Evolutionary conservation across 2,329 filamentous ascomycete species (phyloP), one percentile per base, ranked within the genome.

Genomic region (Pyrenophora seminiperda): DNA sequence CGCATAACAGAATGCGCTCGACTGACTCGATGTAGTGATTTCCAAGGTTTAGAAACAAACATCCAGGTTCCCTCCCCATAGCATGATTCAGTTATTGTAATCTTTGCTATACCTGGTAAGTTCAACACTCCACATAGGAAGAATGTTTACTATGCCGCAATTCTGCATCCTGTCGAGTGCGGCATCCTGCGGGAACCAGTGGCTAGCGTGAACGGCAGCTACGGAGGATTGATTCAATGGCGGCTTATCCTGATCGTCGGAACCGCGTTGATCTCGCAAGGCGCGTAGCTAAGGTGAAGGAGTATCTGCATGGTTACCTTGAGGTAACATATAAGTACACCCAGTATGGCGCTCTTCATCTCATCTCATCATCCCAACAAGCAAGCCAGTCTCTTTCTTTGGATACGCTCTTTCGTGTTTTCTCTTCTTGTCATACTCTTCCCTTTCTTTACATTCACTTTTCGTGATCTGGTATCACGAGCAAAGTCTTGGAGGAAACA

Each of bases 41-140:
- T n/a, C n/a, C n/a, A n/a, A n/a, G n/a, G n/a, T 56, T 61, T 61
- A 53, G 56, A 66, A 63, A 63, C 61, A 27, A 27, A 3, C 13
- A 27, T 10, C 24, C 9, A 13, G 24, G 10, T 11, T 10, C 24
- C 24, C 20, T 22, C 20, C 20, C 7, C 24, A 27, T 27, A 27
- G 18, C 45, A 19, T 59, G 33, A 55, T 47, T 54, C 60, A 62
- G n/a, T 58, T 34, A 61, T 38, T 40, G 48, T 38, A 29, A 46
- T 46, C 33, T 34, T 19, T 19, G 22, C 54, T 41, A 53, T 38
- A 32, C 51, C 50, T 7, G 50, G 59, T 31, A 50, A 53, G 32
- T 41, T 22, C 29, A 36, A 31, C 48, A 40, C 61, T 49, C 56
- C 54, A 58, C 53, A 4, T 46, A 62, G 41, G 63, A 44, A 54